These are phyloP conservation scores for Venturia oleaginea DNA, from an alignment of 2,329 filamentous ascomycete genomes.

Conservation along the genomic window DNA sequence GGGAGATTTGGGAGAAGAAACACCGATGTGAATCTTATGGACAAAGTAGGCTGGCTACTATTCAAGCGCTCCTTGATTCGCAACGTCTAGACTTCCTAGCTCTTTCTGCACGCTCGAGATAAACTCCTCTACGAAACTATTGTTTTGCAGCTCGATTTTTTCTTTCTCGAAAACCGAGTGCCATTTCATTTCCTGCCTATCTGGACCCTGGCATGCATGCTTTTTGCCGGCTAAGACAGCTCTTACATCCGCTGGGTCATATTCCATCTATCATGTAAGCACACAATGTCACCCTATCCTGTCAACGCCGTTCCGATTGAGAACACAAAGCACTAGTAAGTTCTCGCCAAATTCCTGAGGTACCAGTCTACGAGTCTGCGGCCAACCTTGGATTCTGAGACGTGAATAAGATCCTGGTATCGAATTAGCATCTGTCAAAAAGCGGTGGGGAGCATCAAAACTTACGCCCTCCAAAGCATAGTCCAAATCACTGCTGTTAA, in stretches of 20 bases:
- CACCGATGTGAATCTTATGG: no score
- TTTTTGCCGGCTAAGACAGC: neutral
- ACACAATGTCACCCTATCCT: neutral
- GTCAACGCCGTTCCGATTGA: slow-evolving; percentile 1
- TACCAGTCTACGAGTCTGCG: slow-evolving; percentile 98
- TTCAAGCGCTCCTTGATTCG: no score
- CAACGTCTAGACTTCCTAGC: no score
- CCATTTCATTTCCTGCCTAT: neutral
- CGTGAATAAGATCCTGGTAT: slow-evolving; percentile 82
- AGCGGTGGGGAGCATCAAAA: slow-evolving; percentile 21
- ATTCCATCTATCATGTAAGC: neutral
- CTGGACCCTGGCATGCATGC: neutral
- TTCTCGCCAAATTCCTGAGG: slow-evolving; percentile 88
- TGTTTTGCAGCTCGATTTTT: neutral
- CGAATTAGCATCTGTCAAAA: slow-evolving; percentile 19
- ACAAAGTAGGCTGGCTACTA: neutral
- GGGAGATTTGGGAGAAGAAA: no score
- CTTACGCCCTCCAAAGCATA: slow-evolving; percentile 90
- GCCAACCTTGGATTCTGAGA: slow-evolving; percentile 97
- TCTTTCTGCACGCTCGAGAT: no score
- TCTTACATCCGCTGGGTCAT: neutral
- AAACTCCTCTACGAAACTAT: no score
- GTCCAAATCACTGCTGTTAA: slow-evolving; percentile 91
- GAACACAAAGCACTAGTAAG: slow-evolving; percentile 53
- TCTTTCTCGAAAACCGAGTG: neutral